These are phyloP conservation scores for Maudiozyma bulderi DNA, from an alignment of 805 yeast genomes.

Conservation along the genomic window DNA sequence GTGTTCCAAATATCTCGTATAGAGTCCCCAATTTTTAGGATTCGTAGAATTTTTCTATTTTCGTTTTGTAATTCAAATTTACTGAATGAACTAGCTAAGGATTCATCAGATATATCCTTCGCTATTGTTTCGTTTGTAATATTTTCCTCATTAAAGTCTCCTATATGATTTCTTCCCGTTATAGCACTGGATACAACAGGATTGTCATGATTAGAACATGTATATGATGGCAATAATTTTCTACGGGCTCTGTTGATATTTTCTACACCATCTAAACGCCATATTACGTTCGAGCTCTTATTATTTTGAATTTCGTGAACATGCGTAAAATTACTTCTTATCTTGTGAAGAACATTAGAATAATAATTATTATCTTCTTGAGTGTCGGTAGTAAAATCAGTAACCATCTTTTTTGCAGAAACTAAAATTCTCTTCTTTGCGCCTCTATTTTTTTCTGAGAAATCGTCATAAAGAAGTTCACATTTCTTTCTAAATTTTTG, in stretches of 20 bases:
- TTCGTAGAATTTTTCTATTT: conserved; percentile 63
- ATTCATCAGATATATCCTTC: not conserved
- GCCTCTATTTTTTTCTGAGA: not conserved
- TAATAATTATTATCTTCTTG: not conserved
- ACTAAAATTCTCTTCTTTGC: not conserved
- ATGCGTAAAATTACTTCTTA: not conserved
- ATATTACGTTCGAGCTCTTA: conserved; percentile 11
- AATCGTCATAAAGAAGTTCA: not conserved
- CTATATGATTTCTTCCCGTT: not conserved
- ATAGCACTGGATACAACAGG: not conserved
- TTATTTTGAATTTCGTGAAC: not conserved
- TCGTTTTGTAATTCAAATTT: conserved; percentile 44
- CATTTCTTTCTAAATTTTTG: not conserved
- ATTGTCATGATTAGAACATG: not conserved
- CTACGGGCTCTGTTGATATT: conserved; percentile 60
- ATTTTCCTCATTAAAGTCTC: not conserved
- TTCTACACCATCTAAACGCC: conserved; percentile 59
- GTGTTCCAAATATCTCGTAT: conserved; percentile 69
- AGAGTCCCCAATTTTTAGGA: conserved; percentile 59
- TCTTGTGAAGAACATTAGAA: not conserved
- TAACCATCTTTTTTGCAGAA: not conserved
- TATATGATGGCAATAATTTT: conserved; percentile 37
- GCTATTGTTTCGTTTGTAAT: not conserved
- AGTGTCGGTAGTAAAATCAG: not conserved
- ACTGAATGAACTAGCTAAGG: conserved; percentile 25